Conservation (phyloP, 495 filamentous ascomycete genomes). For the Lophiostoma macrostomum region DNA sequence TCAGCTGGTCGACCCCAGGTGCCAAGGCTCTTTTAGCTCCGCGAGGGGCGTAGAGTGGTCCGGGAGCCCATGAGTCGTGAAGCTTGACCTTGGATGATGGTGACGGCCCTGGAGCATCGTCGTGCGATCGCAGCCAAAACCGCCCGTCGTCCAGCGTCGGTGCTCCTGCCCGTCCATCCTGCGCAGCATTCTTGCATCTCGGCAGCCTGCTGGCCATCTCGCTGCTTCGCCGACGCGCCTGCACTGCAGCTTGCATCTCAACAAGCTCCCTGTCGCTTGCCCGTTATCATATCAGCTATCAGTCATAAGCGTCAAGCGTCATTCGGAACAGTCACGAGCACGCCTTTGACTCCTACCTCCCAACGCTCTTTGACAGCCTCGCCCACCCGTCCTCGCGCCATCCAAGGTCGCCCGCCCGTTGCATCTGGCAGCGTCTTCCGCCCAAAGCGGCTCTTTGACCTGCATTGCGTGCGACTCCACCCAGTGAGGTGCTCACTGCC, state of each 20-base stretch:
- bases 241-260: constrained; percentile 10
- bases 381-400: constrained; percentile 8
- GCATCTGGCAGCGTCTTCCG: neutral
- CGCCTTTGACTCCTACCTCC: constrained; percentile 21
- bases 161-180: neutral
- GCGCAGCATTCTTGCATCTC: neutral
- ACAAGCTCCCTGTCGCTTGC: neutral
- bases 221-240: neutral
- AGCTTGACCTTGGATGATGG: too few species aligned
- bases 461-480: neutral
- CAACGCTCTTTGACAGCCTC: constrained; percentile 23
- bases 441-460: neutral
- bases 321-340: constrained; percentile 32
- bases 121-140: too few species aligned
- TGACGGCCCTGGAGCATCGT: too few species aligned
- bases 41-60: too few species aligned
- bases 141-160: too few species aligned
- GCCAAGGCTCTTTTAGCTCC: too few species aligned
- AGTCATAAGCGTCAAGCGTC: constrained; percentile 28
- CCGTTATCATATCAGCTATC: constrained; percentile 32
- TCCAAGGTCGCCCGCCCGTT: too few species aligned
- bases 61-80: too few species aligned
- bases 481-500: constrained; percentile 16
- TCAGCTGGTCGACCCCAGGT: neutral
- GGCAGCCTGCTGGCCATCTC: neutral